Evolutionary conservation across 257 asterid species (phyloP), one percentile per base, ranked within the genome.

Genomic region (Apocynum venetum): DNA sequence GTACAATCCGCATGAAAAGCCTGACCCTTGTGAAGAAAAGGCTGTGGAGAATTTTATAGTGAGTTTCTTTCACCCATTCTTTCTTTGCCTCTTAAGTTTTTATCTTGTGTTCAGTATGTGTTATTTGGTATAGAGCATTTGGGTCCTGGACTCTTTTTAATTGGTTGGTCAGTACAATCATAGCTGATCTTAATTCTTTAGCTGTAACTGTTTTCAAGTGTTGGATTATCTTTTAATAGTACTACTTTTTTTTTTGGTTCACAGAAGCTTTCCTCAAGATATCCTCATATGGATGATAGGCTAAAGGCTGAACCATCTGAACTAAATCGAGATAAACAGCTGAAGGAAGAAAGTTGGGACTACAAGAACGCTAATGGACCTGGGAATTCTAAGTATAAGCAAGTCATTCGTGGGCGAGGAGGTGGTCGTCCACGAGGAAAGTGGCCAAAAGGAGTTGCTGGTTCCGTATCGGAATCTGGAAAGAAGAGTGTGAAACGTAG

Each of bases 341-440:
- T 80, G 71, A 89, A 87, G 71, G 96, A 81, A 74, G 92, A 87
- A 53, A 83, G 81, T 53, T 80, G 88, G 92, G 91, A 83, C 52
- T 78, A 82, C 66, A 66, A 76, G 61, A 87, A 85, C 43, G 80
- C 83, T 25, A 83, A 81, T 71, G 71, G 83, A 38, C 88, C 91
- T 52, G 84, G 92, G 51, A 86, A 87, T 85, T 87, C 94, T 0
- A 84, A 91, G 20, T 61, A 80, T 80, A 88, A 66, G 85, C 92
- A 87, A 81, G 85, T 75, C 44, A 77, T 74, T 79, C 88, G 92
- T 75, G 88, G 87, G n/a, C 83, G 90, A 60, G 93, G 89, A 71
- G 88, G 89, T 49, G 88, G 96, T 55, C 94, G 97, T 31, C 91
- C 95, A 1, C 93, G 92, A 49, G 92, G 92, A 38, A 91, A 78